Conservation (phyloP, 2,329 filamentous ascomycete genomes). For the Diaporthe humulicola region DNA sequence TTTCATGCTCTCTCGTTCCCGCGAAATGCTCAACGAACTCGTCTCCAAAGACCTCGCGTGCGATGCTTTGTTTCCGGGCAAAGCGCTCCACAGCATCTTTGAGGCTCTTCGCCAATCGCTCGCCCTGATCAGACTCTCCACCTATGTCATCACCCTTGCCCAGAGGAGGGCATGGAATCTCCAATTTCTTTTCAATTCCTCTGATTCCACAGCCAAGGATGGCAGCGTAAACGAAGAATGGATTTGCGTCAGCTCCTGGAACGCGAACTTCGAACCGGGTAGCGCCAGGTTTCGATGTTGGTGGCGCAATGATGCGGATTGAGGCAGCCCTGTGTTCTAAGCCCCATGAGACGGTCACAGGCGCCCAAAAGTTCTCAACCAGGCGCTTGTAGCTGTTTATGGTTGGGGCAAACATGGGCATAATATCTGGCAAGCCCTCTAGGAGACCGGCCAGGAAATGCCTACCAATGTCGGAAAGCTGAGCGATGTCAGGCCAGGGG, state of each 20-base stretch:
- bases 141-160: conserved; percentile 89
- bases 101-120: conserved; percentile 84
- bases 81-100: conserved; percentile 88
- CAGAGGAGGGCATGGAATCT: conserved; percentile 84
- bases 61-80: conserved; percentile 82
- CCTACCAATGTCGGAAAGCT: conserved; percentile 88
- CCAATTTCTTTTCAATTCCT: conserved; percentile 91
- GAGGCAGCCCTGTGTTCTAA: conserved; percentile 94
- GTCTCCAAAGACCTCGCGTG: conserved; percentile 94
- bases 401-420: conserved; percentile 94
- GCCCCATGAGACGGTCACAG: conserved; percentile 97
- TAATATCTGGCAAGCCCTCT: conserved; percentile 90
- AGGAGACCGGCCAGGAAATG: conserved; percentile 94
- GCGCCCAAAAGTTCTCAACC: conserved; percentile 99
- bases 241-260: conserved; percentile 93
- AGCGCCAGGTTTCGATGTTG: conserved; percentile 84
- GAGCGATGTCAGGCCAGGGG: conserved; percentile 79
- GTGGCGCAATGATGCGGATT: conserved; percentile 89
- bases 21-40: conserved; percentile 96
- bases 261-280: conserved; percentile 95
- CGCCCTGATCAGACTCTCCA: conserved; percentile 76
- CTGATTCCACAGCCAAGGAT: conserved; percentile 91
- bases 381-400: conserved; percentile 98
- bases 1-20: conserved; percentile 92
- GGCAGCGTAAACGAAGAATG: conserved; percentile 87